phyloP scores from a whole-genome alignment of 2,329 filamentous ascomycete genomes.

The Macrophomina pseudophaseolina region DNA sequence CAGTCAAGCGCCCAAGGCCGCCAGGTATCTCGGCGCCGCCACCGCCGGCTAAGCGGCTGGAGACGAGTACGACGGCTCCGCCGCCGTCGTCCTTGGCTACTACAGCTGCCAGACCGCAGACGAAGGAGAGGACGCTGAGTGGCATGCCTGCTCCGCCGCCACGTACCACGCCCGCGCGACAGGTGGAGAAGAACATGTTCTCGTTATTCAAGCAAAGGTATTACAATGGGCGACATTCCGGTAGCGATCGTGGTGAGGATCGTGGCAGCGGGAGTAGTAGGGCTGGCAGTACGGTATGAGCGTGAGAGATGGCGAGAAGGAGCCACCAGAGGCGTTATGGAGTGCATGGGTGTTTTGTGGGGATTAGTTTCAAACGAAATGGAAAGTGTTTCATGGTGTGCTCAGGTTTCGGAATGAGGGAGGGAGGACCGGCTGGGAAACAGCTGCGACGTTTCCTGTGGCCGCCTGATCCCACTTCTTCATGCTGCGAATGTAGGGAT shows the following conservation, averaged over 20 bases:
- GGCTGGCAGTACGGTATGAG: neutral
- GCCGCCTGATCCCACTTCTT: no score
- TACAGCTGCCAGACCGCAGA: no score
- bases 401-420: no score
- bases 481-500: no score
- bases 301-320: neutral
- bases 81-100: neutral
- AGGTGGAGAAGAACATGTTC: slow-evolving; percentile 26
- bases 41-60: neutral
- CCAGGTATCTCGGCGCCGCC: neutral
- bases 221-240: neutral
- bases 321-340: no score
- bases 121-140: neutral
- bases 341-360: no score
- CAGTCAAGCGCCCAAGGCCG: neutral
- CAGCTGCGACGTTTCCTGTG: no score
- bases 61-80: neutral
- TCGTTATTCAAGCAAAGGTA: slow-evolving; percentile 2
- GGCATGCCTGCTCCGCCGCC: slow-evolving; percentile 4
- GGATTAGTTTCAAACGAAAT: no score
- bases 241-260: neutral
- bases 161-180: neutral
- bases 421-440: no score
- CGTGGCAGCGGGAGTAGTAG: neutral
- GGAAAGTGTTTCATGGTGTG: no score